Evolutionary conservation across 83 land plant genomes (phyloP), one percentile per base, ranked within the genome.

Genomic region (Picea engelmannii): DNA sequence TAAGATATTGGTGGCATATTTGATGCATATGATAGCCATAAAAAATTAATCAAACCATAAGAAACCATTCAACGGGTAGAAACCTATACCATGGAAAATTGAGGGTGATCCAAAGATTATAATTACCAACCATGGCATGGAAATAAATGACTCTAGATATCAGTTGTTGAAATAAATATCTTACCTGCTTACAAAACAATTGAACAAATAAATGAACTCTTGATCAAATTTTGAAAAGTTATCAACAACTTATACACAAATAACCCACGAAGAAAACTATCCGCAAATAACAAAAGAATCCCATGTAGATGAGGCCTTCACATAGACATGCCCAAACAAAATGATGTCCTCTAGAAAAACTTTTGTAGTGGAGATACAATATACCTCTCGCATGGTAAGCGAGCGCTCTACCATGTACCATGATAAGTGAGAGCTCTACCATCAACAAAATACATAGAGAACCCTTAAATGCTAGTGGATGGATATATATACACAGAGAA

Each of bases 51-150:
- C 21, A 38, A 71, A 42, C 55, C 76, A 49, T 38, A 20, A 20
- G 24, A 3, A 20, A 15, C 40, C 8, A 15, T 71, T 20, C 18
- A 10, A 2, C 0, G 0, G 0, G 52, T 23, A 71, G 18, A 18
- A 42, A 68, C 27, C 4, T 25, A 17, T 13, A 16, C 12, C 27
- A 68, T 3, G 17, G 44, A 66, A 66, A 47, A 47, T 8, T 47
- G 70, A 68, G 10, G 6, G 13, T 31, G 47, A 80, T 27, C 9
- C 31, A 59, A 13, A 42, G 49, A 62, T 8, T 27, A 65, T 66
- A 67, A 9, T n/a, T 85, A 88, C 90, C 86, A 85, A 88, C 90
- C 90, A 88, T 86, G 23, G 88, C 79, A 81, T 88, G 90, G 63
- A 88, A 87, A 81, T 87, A 87, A 62, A 82, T 84, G 78, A 87